A percentile compares a stretch with the other conserved stretches of the same genome.
phyloP scores from a whole-genome alignment of 225 moss, liverwort and hornwort species.

The Neckera pumila region DNA sequence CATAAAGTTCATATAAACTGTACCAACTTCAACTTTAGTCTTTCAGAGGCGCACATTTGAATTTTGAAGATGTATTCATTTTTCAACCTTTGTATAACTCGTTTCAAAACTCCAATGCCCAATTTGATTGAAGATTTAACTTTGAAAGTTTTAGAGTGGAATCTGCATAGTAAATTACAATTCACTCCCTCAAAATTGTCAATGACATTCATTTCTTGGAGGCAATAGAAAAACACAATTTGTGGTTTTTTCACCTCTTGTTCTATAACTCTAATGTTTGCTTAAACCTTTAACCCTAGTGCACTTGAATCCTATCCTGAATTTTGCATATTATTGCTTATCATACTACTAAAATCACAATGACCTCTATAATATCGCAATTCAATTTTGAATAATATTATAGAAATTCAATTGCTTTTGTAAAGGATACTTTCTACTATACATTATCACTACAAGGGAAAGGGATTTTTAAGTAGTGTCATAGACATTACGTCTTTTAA shows the following conservation, averaged over 20 bases:
- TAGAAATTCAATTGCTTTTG: no score
- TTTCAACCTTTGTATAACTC: no score
- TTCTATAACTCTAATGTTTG: not conserved
- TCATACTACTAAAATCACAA: no score
- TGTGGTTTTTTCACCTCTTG: not conserved
- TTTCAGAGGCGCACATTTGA: not conserved
- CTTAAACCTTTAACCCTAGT: not conserved
- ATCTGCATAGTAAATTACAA: not conserved
- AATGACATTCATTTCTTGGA: not conserved
- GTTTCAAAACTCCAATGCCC: not conserved
- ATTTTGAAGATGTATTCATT: not conserved
- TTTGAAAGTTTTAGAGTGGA: not conserved
- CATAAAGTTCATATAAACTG: not conserved
- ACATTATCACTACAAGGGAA: no score
- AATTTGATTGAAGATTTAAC: no score
- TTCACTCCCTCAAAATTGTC: not conserved
- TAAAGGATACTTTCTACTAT: no score
- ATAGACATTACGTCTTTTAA: no score
- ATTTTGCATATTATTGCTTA: not conserved
- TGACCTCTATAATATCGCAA: no score
- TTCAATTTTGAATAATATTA: no score
- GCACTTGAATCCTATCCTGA: rapidly evolving
- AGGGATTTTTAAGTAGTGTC: no score
- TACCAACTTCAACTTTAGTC: not conserved
- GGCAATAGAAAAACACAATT: not conserved